Percentiles rank a stretch among this genome's conserved stretches.
Evolutionary conservation across 805 yeast genomes (phyloP).

Genomic region (Ogataea ganodermae): DNA sequence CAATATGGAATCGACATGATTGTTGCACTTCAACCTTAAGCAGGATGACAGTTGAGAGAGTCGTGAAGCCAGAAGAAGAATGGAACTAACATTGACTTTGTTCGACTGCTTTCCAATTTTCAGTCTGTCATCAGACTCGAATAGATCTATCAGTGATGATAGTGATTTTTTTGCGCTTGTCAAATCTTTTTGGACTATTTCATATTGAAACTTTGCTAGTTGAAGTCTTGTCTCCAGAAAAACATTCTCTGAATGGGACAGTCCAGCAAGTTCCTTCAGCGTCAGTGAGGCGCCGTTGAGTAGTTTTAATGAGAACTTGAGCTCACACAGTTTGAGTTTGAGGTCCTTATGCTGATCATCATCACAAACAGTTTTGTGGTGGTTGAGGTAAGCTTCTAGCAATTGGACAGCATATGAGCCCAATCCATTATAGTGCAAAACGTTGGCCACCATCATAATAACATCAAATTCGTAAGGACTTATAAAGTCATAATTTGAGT

Average conservation of each 20-base stretch:
- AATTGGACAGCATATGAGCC: slow-evolving; percentile 16
- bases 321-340: slow-evolving; percentile 2
- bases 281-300: slow-evolving; percentile 9
- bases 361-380: neutral
- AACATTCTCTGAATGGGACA: slow-evolving; percentile 27
- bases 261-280: slow-evolving; percentile 1
- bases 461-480: slow-evolving; percentile 36
- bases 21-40: slow-evolving; percentile 23
- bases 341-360: slow-evolving; percentile 8
- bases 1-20: slow-evolving; percentile 34
- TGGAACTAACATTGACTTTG: slow-evolving; percentile 19
- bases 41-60: slow-evolving; percentile 38
- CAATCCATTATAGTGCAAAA: slow-evolving; percentile 28
- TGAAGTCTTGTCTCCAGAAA: slow-evolving; percentile 22
- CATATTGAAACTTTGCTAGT: slow-evolving; percentile 34
- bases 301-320: slow-evolving; percentile 10
- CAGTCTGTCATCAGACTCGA: slow-evolving; percentile 36
- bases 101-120: slow-evolving; percentile 25
- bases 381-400: slow-evolving; percentile 13
- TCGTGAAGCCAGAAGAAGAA: slow-evolving; percentile 35
- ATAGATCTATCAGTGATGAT: slow-evolving; percentile 26
- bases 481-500: slow-evolving; percentile 6
- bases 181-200: slow-evolving; percentile 24
- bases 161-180: slow-evolving; percentile 30
- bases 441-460: slow-evolving; percentile 24